These are phyloP conservation scores for Lyophyllum decastes DNA, from an alignment of 768 basidiomycete species.

Conservation along the genomic window DNA sequence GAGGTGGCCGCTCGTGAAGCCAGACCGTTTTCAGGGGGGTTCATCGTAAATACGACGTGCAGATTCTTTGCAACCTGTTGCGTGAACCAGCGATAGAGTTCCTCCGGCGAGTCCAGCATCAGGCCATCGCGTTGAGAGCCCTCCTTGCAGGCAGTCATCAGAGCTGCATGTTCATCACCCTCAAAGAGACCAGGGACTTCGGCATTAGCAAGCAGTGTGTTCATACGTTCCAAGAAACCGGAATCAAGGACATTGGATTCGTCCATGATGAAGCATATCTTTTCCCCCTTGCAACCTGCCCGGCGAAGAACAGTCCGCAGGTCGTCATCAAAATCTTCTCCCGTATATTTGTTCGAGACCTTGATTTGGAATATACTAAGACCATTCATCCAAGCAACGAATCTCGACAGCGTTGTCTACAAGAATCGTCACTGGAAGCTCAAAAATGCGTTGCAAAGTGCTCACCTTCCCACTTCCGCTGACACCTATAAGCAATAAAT, in stretches of 20 bases:
- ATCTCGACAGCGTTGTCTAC: conserved; percentile 95
- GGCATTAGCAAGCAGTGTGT: conserved; percentile 98
- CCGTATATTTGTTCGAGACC: conserved; percentile 98
- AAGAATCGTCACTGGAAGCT: conserved; percentile 10
- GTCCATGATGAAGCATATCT: conserved; percentile 99
- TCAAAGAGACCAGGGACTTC: conserved; percentile 99
- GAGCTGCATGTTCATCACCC: conserved; percentile 96
- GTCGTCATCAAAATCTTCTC: conserved; percentile 98
- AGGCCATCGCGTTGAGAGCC: conserved; percentile 98
- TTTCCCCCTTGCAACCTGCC: conserved; percentile 97
- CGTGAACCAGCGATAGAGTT: conserved; percentile 98
- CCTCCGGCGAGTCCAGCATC: conserved; percentile 98
- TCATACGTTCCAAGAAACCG: conserved; percentile 99
- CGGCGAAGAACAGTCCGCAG: conserved; percentile 92
- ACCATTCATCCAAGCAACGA: conserved; percentile 99
- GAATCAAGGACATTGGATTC: conserved; percentile 99
- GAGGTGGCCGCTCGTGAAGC: conserved; percentile 97
- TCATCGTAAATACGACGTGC: conserved; percentile 99
- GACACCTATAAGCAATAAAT: conserved; percentile 94
- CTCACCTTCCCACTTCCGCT: conserved; percentile 97
- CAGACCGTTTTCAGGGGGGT: conserved; percentile 93
- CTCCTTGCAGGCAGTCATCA: conserved; percentile 99
- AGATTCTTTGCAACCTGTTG: conserved; percentile 97
- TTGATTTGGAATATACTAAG: conserved; percentile 99
- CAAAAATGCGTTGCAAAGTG: background rate